Conservation (phyloP, 192 early-diverging fungal genomes). For the Rhizophagus clarus region DNA sequence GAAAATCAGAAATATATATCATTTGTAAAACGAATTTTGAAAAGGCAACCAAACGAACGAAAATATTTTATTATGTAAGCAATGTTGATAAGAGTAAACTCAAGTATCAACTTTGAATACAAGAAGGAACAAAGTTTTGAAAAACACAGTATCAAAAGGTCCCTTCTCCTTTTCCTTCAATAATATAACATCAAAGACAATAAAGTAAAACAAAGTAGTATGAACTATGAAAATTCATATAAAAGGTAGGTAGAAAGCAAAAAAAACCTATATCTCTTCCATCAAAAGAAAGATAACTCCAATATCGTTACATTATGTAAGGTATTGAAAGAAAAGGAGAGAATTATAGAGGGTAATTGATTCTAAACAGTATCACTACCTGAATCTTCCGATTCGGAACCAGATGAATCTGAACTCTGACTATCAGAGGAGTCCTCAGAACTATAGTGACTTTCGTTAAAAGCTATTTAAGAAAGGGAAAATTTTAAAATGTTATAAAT, state of each 20-base stretch:
- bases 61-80: slow-evolving; percentile 13
- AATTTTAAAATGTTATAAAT: slow-evolving; percentile 33
- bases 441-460: slow-evolving; percentile 27
- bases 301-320: not conserved
- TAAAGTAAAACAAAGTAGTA: not conserved
- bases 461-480: slow-evolving; percentile 50
- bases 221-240: not conserved
- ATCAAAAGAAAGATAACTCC: not conserved
- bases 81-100: slow-evolving; percentile 6
- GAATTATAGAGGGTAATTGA: not conserved
- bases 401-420: slow-evolving; percentile 59
- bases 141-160: not conserved
- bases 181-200: not conserved
- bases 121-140: not conserved
- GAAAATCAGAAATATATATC: not conserved
- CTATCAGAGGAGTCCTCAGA: slow-evolving; percentile 51
- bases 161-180: not conserved
- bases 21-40: not conserved
- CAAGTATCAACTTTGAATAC: slow-evolving; percentile 1
- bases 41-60: not conserved
- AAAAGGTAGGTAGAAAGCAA: not conserved
- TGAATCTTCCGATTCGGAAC: slow-evolving; percentile 82
- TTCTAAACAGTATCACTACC: slow-evolving; percentile 66
- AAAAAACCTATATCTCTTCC: not conserved
- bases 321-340: not conserved